Conservation (phyloP, 1,284 basidiomycete species). For the Moesziomyces globuligerus region DNA sequence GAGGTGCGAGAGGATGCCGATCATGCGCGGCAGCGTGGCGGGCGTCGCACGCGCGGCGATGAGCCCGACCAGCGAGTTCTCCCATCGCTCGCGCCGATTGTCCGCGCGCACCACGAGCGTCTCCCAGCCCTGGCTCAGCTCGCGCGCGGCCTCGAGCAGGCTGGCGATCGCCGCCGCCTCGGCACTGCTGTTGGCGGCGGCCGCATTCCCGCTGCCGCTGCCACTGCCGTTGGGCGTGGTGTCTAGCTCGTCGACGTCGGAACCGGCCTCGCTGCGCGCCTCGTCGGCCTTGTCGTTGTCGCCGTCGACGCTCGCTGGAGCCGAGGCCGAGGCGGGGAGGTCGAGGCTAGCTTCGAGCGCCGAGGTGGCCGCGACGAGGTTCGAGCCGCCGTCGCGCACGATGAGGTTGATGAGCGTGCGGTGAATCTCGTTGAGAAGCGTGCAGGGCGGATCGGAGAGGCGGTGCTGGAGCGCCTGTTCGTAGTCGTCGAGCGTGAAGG, state of each 20-base stretch:
- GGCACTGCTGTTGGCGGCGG: slow-evolving; percentile 9
- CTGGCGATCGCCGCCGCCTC: slow-evolving; percentile 42
- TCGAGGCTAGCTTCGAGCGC: slow-evolving; percentile 26
- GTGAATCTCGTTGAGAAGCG: slow-evolving; percentile 87
- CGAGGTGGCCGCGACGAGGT: slow-evolving; percentile 8
- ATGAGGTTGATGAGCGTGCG: slow-evolving; percentile 87
- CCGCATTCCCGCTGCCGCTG: slow-evolving; percentile 22
- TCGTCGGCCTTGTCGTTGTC: slow-evolving; percentile 44
- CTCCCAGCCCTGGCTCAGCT: slow-evolving; percentile 56
- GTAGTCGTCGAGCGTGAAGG: slow-evolving; percentile 92
- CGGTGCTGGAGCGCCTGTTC: slow-evolving; percentile 86
- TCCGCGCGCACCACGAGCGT: slow-evolving; percentile 52
- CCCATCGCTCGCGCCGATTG: slow-evolving; percentile 60
- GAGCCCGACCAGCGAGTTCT: slow-evolving; percentile 52
- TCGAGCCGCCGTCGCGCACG: slow-evolving; percentile 74
- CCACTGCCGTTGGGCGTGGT: slow-evolving; percentile 12
- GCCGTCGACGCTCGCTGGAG: slow-evolving; percentile 67
- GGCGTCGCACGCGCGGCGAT: slow-evolving; percentile 57
- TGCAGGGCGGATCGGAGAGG: slow-evolving; percentile 76
- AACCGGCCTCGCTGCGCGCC: slow-evolving; percentile 38
- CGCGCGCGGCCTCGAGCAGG: slow-evolving; percentile 45
- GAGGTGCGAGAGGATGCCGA: slow-evolving; percentile 62
- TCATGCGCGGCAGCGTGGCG: slow-evolving; percentile 55
- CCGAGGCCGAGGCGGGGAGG: slow-evolving; percentile 25
- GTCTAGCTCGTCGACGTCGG: slow-evolving; percentile 42